These are phyloP conservation scores for Cystobasidium slooffiae DNA, from an alignment of 1,284 basidiomycete species.

Conservation along the genomic window DNA sequence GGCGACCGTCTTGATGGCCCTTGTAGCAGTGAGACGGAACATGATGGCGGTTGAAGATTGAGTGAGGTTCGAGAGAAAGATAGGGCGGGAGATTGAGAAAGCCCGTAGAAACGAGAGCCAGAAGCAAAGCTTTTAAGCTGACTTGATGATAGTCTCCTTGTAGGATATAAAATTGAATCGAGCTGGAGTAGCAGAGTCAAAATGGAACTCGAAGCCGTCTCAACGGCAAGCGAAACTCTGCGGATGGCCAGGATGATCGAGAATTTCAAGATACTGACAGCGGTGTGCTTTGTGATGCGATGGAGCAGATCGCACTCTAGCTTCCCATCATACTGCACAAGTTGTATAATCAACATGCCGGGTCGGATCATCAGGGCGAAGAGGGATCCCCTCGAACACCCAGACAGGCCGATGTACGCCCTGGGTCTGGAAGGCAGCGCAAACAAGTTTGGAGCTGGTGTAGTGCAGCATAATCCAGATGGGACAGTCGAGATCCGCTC, in stretches of 20 bases:
- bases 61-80: neutral
- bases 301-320: neutral
- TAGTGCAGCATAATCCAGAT: constrained; percentile 79
- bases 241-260: neutral
- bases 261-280: neutral
- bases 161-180: neutral
- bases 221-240: constrained; percentile 22
- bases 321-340: neutral
- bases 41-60: constrained; percentile 3
- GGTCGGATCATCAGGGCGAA: constrained; percentile 16
- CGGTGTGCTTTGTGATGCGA: neutral
- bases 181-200: neutral
- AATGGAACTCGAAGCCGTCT: neutral
- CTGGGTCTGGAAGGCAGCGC: constrained; percentile 93
- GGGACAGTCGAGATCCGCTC: constrained; percentile 59
- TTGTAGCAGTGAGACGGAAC: constrained; percentile 22
- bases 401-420: constrained; percentile 48
- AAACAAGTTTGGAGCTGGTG: constrained; percentile 96
- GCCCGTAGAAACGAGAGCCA: neutral
- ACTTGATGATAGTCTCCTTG: neutral
- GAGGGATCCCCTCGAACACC: constrained; percentile 29
- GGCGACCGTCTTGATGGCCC: constrained; percentile 18
- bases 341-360: constrained; percentile 7
- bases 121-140: neutral
- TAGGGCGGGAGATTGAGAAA: neutral